phyloP scores from a whole-genome alignment of 2,329 filamentous ascomycete genomes.

The Aureobasidium sp. region DNA sequence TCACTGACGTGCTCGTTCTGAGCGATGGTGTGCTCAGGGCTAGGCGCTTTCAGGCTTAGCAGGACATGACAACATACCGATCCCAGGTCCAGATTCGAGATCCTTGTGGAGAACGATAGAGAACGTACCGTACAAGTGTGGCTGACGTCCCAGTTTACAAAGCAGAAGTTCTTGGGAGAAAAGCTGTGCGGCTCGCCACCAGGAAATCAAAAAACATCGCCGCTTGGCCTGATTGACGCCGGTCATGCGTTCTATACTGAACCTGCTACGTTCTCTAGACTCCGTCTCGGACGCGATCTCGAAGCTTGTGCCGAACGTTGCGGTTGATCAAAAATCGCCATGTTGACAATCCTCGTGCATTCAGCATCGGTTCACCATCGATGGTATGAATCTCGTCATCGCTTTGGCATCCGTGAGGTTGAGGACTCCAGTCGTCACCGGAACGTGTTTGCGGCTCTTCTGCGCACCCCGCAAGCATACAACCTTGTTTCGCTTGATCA shows the following conservation, averaged over 20 bases:
- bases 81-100: background rate
- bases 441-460: slow-evolving; percentile 3
- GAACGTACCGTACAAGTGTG: background rate
- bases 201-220: background rate
- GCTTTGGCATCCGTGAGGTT: background rate
- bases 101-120: background rate
- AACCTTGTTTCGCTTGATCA: slow-evolving; percentile 4
- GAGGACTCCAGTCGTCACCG: background rate
- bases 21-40: background rate
- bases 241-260: background rate
- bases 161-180: background rate
- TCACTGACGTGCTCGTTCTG: slow-evolving; percentile 6
- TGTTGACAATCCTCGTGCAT: background rate
- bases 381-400: slow-evolving; percentile 6
- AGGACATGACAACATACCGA: background rate
- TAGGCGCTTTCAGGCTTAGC: background rate
- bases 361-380: background rate
- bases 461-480: background rate
- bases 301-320: background rate
- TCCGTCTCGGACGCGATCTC: background rate
- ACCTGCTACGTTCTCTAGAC: background rate
- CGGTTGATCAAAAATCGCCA: background rate
- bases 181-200: background rate
- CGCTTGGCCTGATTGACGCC: background rate
- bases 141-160: background rate